Conservation (phyloP, 345 rosid species). For the Murraya paniculata region DNA sequence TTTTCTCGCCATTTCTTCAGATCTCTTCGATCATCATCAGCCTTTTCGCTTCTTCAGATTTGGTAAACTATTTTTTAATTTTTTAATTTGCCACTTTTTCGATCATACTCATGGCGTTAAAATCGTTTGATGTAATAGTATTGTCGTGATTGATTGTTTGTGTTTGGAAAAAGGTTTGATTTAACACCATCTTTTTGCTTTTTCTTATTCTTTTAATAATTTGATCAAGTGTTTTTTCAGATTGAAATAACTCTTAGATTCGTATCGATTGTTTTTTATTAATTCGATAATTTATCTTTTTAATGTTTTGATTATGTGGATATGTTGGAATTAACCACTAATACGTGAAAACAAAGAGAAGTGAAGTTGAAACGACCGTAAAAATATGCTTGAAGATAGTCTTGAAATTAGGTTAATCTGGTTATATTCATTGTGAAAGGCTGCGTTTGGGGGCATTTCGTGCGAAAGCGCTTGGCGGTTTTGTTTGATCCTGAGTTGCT, state of each 20-base stretch:
- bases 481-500: not conserved
- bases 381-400: not conserved
- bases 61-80: slow-evolving; percentile 28
- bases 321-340: slow-evolving; percentile 1
- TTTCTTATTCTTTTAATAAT: not conserved
- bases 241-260: not conserved
- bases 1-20: slow-evolving; percentile 13
- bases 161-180: not conserved
- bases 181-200: not conserved
- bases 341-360: not conserved
- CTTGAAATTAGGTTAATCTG: not conserved
- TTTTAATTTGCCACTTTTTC: slow-evolving; percentile 7
- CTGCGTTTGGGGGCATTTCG: not conserved
- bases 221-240: not conserved
- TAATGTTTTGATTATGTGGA: not conserved
- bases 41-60: slow-evolving; percentile 19
- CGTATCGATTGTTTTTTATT: not conserved
- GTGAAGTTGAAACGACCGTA: not conserved
- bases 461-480: not conserved
- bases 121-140: not conserved
- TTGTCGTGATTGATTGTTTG: not conserved
- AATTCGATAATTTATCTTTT: slow-evolving; percentile 5
- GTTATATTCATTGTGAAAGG: not conserved
- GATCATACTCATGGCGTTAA: slow-evolving; percentile 15
- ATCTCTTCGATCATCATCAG: slow-evolving; percentile 12